Evolutionary conservation across 2,329 filamentous ascomycete genomes (phyloP).

Genomic region (Monilinia vaccinii-corymbosi): DNA sequence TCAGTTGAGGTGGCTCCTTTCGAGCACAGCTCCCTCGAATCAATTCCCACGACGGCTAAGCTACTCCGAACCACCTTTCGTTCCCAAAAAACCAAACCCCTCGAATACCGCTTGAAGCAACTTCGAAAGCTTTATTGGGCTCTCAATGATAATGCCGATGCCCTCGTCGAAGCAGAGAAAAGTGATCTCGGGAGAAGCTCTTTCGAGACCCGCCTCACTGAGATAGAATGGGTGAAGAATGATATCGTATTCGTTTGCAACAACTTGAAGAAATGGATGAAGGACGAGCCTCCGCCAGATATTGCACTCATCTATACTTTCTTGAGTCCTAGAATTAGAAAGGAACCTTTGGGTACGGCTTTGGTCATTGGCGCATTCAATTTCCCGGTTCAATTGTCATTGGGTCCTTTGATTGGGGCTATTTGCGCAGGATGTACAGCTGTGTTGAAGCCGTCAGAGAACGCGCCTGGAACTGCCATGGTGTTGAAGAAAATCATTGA

Average conservation of each 20-base stretch:
- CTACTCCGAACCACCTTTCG: conserved; percentile 61
- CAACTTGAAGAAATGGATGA: conserved; percentile 71
- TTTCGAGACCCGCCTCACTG: conserved; percentile 65
- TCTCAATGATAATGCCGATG: conserved; percentile 65
- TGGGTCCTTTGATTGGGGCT: conserved; percentile 76
- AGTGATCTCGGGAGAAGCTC: conserved; percentile 70
- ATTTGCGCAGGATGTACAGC: conserved; percentile 89
- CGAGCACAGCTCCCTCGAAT: conserved; percentile 53
- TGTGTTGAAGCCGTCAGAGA: conserved; percentile 85
- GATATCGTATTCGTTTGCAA: conserved; percentile 73
- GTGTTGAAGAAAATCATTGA: conserved; percentile 72
- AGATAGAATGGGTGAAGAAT: conserved; percentile 70
- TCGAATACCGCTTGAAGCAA: conserved; percentile 76
- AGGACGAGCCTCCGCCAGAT: conserved; percentile 68
- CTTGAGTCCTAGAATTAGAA: conserved; percentile 67
- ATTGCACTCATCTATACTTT: conserved; percentile 59
- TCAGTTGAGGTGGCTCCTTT: conserved; percentile 33
- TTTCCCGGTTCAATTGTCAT: conserved; percentile 74
- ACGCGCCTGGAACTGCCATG: conserved; percentile 64
- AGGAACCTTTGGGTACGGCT: conserved; percentile 77
- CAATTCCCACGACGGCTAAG: conserved; percentile 53
- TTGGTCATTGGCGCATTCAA: conserved; percentile 92
- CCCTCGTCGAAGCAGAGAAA: conserved; percentile 65
- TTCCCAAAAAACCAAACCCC: conserved; percentile 69
- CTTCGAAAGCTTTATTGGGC: conserved; percentile 94